Evolutionary conservation across 768 basidiomycete species (phyloP).

Genomic region (Bullera alba): DNA sequence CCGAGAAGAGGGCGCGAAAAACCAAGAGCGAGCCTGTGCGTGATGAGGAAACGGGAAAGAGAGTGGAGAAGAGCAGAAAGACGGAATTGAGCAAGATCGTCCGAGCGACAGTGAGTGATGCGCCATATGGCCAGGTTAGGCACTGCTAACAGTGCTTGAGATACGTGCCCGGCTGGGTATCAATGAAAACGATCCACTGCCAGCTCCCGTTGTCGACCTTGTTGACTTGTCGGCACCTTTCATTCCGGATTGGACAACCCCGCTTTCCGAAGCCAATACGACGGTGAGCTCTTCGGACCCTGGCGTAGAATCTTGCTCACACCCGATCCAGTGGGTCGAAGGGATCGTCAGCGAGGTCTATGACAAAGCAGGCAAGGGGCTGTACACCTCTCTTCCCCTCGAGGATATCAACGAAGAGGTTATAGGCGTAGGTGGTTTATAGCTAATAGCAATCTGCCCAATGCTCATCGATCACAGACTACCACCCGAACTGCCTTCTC

Average conservation of each 20-base stretch:
- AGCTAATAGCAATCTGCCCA: background rate
- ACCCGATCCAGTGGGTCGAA: slow-evolving; percentile 12
- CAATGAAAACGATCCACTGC: too few relatives aligned
- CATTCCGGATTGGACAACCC: slow-evolving; percentile 3
- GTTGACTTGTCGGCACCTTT: too few relatives aligned
- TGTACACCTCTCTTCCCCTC: slow-evolving; percentile 9
- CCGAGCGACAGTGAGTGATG: slow-evolving; percentile 15
- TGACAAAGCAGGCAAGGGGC: slow-evolving; percentile 7
- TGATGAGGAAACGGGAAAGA: slow-evolving; percentile 24
- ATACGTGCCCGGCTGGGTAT: too few relatives aligned
- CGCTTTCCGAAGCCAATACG: background rate
- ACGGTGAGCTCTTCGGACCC: background rate
- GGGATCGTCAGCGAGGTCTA: slow-evolving; percentile 7
- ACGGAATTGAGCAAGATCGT: slow-evolving; percentile 16
- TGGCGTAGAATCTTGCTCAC: background rate
- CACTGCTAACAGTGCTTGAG: too few relatives aligned
- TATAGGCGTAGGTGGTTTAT: slow-evolving; percentile 7
- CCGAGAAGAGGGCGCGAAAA: background rate
- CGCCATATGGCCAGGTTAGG: too few relatives aligned
- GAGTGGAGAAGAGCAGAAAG: slow-evolving; percentile 21
- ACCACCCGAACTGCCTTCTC: slow-evolving; percentile 26
- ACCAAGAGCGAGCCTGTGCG: background rate
- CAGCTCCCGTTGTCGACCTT: too few relatives aligned
- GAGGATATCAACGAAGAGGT: slow-evolving; percentile 11
- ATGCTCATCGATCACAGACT: background rate